A percentile compares a stretch with the other conserved stretches of the same genome.
Evolutionary conservation across 228 moss, liverwort and hornwort species (phyloP).

Genomic region (Sphagnum fallax): DNA sequence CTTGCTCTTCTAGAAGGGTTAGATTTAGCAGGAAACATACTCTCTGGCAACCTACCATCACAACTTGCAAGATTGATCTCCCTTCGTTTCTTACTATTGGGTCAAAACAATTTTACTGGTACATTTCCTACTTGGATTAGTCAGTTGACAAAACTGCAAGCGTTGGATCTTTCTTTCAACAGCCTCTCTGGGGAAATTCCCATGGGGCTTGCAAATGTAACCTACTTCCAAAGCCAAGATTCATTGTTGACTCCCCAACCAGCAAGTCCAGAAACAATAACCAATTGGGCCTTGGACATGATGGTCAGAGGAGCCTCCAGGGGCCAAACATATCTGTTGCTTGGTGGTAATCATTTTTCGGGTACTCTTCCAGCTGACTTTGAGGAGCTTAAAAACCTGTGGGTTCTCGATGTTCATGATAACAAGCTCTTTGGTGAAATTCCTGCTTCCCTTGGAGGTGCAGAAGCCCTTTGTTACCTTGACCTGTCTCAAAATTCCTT

Average conservation of each 20-base stretch:
- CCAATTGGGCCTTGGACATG: slow-evolving; percentile 2
- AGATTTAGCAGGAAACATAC: slow-evolving; percentile 7
- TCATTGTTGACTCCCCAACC: background rate
- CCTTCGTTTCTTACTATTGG: slow-evolving; percentile 5
- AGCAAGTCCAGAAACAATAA: background rate
- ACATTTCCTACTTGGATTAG: slow-evolving; percentile 20
- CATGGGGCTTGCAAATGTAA: slow-evolving; percentile 2
- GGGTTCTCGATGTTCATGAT: slow-evolving; percentile 6
- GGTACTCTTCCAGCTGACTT: slow-evolving; percentile 11
- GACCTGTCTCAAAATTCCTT: slow-evolving; percentile 24
- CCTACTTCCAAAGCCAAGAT: background rate
- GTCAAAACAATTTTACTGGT: slow-evolving; percentile 17
- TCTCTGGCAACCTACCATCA: slow-evolving; percentile 15
- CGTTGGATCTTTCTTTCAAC: slow-evolving; percentile 17
- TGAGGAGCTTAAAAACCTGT: slow-evolving; percentile 7
- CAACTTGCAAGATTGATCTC: slow-evolving; percentile 14
- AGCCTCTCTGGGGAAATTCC: slow-evolving; percentile 16
- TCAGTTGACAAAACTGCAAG: slow-evolving; percentile 11
- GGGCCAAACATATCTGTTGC: slow-evolving; percentile 8
- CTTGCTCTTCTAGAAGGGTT: slow-evolving; percentile 10
- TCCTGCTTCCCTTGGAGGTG: slow-evolving; percentile 1
- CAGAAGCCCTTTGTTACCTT: slow-evolving; percentile 12
- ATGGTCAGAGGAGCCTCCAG: slow-evolving; percentile 5
- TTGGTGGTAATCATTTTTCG: slow-evolving; percentile 3
- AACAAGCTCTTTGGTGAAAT: slow-evolving; percentile 16